These are phyloP conservation scores for Solanum peruvianum DNA, from an alignment of 257 asterid genomes.

Conservation along the genomic window DNA sequence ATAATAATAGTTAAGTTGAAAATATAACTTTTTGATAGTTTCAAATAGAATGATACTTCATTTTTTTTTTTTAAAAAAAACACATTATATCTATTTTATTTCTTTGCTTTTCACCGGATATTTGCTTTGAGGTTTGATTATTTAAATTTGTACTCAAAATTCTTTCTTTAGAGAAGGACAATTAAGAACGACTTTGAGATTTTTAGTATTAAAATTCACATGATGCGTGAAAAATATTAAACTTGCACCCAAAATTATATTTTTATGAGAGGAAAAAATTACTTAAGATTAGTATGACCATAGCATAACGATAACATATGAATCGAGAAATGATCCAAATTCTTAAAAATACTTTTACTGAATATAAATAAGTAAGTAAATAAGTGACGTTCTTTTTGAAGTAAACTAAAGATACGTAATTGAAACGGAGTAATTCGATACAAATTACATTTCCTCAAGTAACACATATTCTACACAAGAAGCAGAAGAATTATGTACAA, in stretches of 20 bases:
- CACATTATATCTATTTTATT: neutral
- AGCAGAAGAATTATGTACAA: neutral
- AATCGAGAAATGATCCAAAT: neutral
- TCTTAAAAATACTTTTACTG: too few species aligned
- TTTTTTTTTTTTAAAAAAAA: too few species aligned
- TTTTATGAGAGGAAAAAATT: neutral
- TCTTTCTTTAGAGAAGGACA: neutral
- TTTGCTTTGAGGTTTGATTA: neutral
- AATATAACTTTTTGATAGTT: too few species aligned
- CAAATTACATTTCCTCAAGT: neutral
- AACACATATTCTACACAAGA: neutral
- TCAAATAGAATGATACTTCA: neutral
- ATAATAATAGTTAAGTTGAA: too few species aligned
- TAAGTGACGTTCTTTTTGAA: neutral
- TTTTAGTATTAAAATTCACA: neutral
- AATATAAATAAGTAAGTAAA: too few species aligned
- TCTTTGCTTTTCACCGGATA: neutral
- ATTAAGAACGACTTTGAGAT: too few species aligned
- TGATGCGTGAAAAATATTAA: neutral
- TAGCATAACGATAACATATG: fast-evolving
- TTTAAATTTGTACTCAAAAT: fast-evolving
- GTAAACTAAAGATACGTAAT: neutral
- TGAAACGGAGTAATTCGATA: neutral
- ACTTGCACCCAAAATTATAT: neutral
- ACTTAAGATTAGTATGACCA: neutral